phyloP scores from a whole-genome alignment of 2,329 filamentous ascomycete genomes.

The Pseudogymnoascus sp. region DNA sequence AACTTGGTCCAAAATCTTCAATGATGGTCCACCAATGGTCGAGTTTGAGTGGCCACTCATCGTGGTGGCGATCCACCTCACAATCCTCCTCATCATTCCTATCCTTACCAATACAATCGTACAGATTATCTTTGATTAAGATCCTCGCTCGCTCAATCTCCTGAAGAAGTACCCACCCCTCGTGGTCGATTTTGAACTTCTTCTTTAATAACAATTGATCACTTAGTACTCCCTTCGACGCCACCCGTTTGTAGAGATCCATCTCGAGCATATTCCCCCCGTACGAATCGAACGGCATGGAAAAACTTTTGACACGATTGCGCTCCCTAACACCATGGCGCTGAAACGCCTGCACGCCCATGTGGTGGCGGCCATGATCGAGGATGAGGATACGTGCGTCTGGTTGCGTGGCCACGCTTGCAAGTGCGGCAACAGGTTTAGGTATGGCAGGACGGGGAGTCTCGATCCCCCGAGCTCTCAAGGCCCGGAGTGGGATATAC shows the following conservation, averaged over 20 bases:
- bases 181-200: not conserved
- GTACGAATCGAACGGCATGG: not conserved
- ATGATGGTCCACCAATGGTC: not conserved
- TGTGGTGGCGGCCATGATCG: not conserved
- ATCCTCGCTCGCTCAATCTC: not conserved
- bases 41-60: not conserved
- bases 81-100: not conserved
- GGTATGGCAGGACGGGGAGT: not conserved
- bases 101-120: not conserved
- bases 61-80: not conserved
- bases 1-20: not conserved
- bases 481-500: not conserved
- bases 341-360: not conserved
- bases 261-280: not conserved
- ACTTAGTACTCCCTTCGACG: not conserved
- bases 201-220: not conserved
- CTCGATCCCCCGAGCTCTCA: not conserved
- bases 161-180: not conserved
- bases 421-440: not conserved
- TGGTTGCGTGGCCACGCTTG: not conserved
- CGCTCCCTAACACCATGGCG: not conserved
- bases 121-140: not conserved
- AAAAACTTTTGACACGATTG: not conserved
- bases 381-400: not conserved
- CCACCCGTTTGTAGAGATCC: not conserved